Evolutionary conservation across 2,329 filamentous ascomycete genomes (phyloP), one percentile per base, ranked within the genome.

Genomic region (Cadophora sp.): DNA sequence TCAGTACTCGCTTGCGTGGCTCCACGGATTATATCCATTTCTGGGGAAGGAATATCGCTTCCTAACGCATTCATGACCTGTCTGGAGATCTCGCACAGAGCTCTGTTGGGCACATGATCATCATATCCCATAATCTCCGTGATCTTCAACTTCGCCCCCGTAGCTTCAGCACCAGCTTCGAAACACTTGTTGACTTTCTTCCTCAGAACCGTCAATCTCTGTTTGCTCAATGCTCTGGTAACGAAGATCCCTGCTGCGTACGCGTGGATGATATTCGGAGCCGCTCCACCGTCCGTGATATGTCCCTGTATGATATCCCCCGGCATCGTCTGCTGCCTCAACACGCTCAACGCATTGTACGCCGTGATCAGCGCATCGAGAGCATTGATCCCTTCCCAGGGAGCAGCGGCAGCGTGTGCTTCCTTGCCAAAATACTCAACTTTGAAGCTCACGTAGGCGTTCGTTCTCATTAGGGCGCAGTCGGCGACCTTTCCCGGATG

Each of bases 1-100:
- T 89, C 87, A 0, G 86, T 88, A 70, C 84, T 87, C 4, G 86
- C 86, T 80, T 82, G n/a, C 16, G 82, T 83, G 27, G 77, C 74
- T 0, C 82, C 82, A 4, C 76, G 73, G 11, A 81, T 75, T 63
- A 80, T 77, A 66, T 84, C 83, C 7, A 81, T 60, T 2, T 83
- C 81, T 12, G 79, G 78, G 0, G 69, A 69, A 0, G 79, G 76
- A 70, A 80, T 82, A 63, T 78, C 48, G 68, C 79, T 73, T 70
- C 71, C 79, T 48, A 81, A 79, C 43, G 58, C 73, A 75, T 82
- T 85, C 79, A 77, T 86, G 76, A 80, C 83, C 60, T 73, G 78
- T 65, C 73, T 80, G 74, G 86, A 84, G 1, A 82, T 79, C 3
- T 73, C 68, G 1, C 80, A 86, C 16, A 89, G 77, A 16, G 83